Conservation (phyloP, 176 grass and related monocot species). For the Saccharum spontaneum region DNA sequence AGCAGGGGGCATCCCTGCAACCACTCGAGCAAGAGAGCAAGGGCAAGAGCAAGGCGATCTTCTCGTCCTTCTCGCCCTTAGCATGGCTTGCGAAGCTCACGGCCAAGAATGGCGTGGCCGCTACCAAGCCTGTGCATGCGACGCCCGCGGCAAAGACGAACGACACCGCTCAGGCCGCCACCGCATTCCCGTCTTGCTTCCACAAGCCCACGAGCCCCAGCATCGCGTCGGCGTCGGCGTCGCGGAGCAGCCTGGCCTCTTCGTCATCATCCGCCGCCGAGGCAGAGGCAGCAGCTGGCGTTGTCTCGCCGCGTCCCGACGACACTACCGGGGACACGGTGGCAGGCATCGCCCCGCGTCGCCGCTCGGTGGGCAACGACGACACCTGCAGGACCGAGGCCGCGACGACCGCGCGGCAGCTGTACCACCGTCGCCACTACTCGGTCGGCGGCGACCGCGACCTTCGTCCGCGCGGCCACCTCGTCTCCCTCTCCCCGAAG, state of each 20-base stretch:
- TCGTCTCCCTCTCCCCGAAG: slow-evolving; percentile 9
- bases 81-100: slow-evolving; percentile 70
- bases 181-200: slow-evolving; percentile 21
- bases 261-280: not conserved
- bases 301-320: slow-evolving; percentile 25
- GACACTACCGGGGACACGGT: slow-evolving; percentile 3
- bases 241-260: slow-evolving; percentile 7
- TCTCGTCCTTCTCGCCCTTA: slow-evolving; percentile 56
- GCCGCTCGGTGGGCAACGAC: slow-evolving; percentile 49
- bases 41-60: slow-evolving; percentile 39
- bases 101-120: slow-evolving; percentile 15
- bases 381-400: slow-evolving; percentile 2
- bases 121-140: not conserved
- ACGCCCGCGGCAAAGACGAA: not conserved
- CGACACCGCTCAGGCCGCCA: not conserved
- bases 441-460: slow-evolving; percentile 59
- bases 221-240: not conserved
- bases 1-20: slow-evolving; percentile 13
- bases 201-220: not conserved
- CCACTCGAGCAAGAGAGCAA: slow-evolving; percentile 13
- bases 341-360: slow-evolving; percentile 34
- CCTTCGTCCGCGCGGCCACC: slow-evolving; percentile 43
- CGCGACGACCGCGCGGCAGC: slow-evolving; percentile 8
- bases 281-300: not conserved
- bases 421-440: slow-evolving; percentile 44